These are phyloP conservation scores for Quercus bicolor DNA, from an alignment of 306 rosid species.

Conservation along the genomic window DNA sequence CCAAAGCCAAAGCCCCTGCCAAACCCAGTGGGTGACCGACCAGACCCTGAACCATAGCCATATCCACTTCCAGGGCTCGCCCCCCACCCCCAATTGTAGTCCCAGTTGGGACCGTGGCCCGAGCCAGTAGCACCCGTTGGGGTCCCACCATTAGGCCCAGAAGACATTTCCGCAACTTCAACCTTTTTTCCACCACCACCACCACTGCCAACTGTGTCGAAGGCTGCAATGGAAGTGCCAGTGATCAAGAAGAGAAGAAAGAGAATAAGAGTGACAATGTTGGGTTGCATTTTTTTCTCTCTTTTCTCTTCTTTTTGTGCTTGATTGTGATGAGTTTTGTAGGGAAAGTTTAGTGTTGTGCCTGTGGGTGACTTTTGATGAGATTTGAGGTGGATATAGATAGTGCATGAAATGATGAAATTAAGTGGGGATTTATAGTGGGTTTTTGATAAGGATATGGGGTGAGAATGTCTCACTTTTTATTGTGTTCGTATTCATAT, in stretches of 20 bases:
- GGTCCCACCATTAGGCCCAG: constrained; percentile 28
- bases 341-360: neutral
- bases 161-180: constrained; percentile 17
- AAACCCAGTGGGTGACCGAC: constrained; percentile 51
- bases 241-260: constrained; percentile 35
- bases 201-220: neutral
- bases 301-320: neutral
- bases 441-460: constrained; percentile 10
- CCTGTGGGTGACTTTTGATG: neutral
- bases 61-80: constrained; percentile 61
- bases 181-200: constrained; percentile 23
- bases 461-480: constrained; percentile 17
- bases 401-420: constrained; percentile 23
- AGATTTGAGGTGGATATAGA: constrained; percentile 13
- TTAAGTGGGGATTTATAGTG: constrained; percentile 43
- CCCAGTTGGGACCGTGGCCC: constrained; percentile 71
- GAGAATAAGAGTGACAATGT: constrained; percentile 17
- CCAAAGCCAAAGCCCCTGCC: constrained; percentile 66
- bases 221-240: constrained; percentile 4
- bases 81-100: constrained; percentile 88
- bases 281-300: constrained; percentile 29
- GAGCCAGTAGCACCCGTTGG: constrained; percentile 62
- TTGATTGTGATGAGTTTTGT: neutral
- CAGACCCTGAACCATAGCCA: constrained; percentile 84
- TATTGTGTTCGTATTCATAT: neutral